Conservation (phyloP, 495 filamentous ascomycete species). For the Daldinia vernicosa region DNA sequence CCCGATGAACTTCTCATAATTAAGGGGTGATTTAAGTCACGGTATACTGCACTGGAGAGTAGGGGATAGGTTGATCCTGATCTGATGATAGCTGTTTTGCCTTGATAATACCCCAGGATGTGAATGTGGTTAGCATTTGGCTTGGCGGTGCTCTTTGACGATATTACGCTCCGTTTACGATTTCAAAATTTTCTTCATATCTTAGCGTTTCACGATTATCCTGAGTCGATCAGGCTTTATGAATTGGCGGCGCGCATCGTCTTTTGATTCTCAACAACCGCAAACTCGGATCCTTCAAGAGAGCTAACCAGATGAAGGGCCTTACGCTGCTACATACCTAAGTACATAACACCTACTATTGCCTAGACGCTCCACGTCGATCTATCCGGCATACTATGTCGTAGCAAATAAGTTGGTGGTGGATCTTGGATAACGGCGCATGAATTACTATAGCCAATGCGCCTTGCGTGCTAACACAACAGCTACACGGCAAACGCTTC, state of each 20-base stretch:
- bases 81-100: slow-evolving; percentile 38
- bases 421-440: slow-evolving; percentile 6
- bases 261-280: slow-evolving; percentile 1
- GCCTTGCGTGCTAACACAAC: slow-evolving; percentile 16
- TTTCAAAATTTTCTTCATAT: slow-evolving; percentile 24
- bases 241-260: background rate
- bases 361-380: background rate
- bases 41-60: slow-evolving; percentile 20
- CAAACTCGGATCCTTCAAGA: slow-evolving; percentile 11
- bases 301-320: background rate
- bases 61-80: slow-evolving; percentile 12
- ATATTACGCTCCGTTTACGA: slow-evolving; percentile 43
- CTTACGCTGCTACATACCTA: background rate
- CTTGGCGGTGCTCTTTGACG: slow-evolving; percentile 38
- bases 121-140: slow-evolving; percentile 32
- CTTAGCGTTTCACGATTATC: slow-evolving; percentile 22
- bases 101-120: slow-evolving; percentile 42
- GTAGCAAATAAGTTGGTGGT: slow-evolving; percentile 2
- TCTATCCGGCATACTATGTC: background rate
- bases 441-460: slow-evolving; percentile 12
- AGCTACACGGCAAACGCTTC: slow-evolving; percentile 13
- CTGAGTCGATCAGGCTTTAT: slow-evolving; percentile 2
- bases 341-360: slow-evolving; percentile 1
- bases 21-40: background rate
- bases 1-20: slow-evolving; percentile 65